Evolutionary conservation across 2,329 filamentous ascomycete genomes (phyloP), one percentile per base, ranked within the genome.

Genomic region (Camptophora hylomeconis): DNA sequence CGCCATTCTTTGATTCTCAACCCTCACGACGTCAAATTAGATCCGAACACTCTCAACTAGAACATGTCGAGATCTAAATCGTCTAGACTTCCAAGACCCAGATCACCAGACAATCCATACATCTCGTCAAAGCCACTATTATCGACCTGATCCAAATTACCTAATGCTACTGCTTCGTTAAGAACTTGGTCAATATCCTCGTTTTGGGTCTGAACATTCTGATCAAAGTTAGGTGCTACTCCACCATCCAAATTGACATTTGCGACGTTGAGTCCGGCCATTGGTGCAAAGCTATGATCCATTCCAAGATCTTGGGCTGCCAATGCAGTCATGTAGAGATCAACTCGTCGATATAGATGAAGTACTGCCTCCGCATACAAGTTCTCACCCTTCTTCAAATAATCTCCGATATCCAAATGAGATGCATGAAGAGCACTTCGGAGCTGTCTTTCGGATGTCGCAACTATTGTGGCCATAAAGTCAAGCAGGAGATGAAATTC

Each of bases 261-360:
- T 10, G 17, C 24, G 11, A 31, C 15, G n/a, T 26, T 24, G 7
- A 21, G 16, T 7, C 21, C 23, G n/a, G 24, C 33, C 11, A 28
- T 11, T 5, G 22, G 12, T 5, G 16, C 13, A 7, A 31, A 12
- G n/a, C 17, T 12, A 19, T 20, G 17, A 17, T 45, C 41, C 20
- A 41, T 26, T 10, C 23, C 30, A 16, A 36, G 35, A n/a, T 40
- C 33, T 21, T 39, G 40, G 8, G 36, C 36, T 5, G 32, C 31
- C 10, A 44, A 28, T 13, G 39, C 26, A 2, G 53, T 46, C 11
- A 50, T 45, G 13, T 61, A 49, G 1, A 51, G 39, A 23, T 60
- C 55, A 4, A 64, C 56, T 12, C 58, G 57, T 6, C 60, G 53
- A 33, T 54, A 49, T 11, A 65, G 45, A 1, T 60, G 58, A 8